Evolutionary conservation across 768 basidiomycete genomes (phyloP).

Genomic region (Boletus subcaerulescens): DNA sequence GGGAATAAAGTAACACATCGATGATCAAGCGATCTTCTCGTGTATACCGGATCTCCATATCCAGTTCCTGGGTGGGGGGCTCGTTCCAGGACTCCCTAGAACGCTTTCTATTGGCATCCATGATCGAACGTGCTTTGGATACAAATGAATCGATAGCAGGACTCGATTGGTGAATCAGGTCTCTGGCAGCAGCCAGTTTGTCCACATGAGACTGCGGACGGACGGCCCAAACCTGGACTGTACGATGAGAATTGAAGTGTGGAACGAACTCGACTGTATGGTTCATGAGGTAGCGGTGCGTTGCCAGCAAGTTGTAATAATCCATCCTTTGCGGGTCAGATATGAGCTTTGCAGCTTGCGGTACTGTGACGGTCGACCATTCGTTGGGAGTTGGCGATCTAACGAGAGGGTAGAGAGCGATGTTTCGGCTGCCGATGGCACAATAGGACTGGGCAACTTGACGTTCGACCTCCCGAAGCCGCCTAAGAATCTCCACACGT

Average conservation of each 20-base stretch:
- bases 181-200: conserved; percentile 44
- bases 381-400: conserved; percentile 43
- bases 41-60: conserved; percentile 40
- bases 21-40: conserved; percentile 55
- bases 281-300: conserved; percentile 66
- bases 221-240: conserved; percentile 53
- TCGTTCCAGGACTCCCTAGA: conserved; percentile 29
- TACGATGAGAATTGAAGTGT: conserved; percentile 42
- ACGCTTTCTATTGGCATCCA: conserved; percentile 33
- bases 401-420: conserved; percentile 41
- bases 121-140: conserved; percentile 44
- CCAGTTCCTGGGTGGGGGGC: conserved; percentile 29
- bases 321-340: conserved; percentile 23
- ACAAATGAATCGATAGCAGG: conserved; percentile 48
- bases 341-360: conserved; percentile 49
- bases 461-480: conserved; percentile 52
- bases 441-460: conserved; percentile 43
- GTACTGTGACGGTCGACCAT: conserved; percentile 56
- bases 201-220: conserved; percentile 59
- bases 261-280: conserved; percentile 52
- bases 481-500: conserved; percentile 60
- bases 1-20: conserved; percentile 52
- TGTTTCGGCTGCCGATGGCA: conserved; percentile 30
- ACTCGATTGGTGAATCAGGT: conserved; percentile 43
- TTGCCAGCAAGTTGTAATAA: conserved; percentile 42